These are phyloP conservation scores for Globisporangium okanoganense DNA, from an alignment of 352 stramenopile species.

Conservation along the genomic window DNA sequence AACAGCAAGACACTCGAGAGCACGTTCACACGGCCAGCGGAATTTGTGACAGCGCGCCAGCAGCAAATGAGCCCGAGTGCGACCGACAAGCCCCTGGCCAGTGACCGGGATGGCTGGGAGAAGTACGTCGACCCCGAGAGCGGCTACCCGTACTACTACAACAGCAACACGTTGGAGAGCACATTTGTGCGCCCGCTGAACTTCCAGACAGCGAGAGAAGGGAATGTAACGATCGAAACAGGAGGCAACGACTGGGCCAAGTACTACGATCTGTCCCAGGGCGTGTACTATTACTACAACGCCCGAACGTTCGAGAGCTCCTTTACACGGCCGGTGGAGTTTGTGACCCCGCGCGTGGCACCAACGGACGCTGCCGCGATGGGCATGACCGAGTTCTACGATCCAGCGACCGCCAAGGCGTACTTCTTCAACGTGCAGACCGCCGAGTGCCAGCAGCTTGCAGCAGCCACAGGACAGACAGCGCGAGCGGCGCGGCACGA, in stretches of 20 bases:
- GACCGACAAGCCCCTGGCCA: conserved; percentile 10
- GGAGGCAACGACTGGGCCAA: conserved; percentile 33
- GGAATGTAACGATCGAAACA: conserved; percentile 6
- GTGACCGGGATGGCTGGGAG: conserved; percentile 30
- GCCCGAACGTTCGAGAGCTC: conserved; percentile 38
- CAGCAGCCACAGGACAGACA: conserved; percentile 2
- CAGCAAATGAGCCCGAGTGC: neutral
- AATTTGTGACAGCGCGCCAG: conserved; percentile 28
- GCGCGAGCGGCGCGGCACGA: neutral
- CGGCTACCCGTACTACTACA: conserved; percentile 77
- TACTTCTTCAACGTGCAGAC: conserved; percentile 50
- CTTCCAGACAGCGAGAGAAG: conserved; percentile 20
- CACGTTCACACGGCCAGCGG: conserved; percentile 24
- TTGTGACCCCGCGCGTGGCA: conserved; percentile 36
- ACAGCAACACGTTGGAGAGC: conserved; percentile 62
- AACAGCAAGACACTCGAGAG: conserved; percentile 31
- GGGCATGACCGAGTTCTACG: conserved; percentile 29
- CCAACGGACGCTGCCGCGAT: conserved; percentile 11
- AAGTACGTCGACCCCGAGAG: conserved; percentile 47
- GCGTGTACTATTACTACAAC: conserved; percentile 73
- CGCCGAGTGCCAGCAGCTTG: conserved; percentile 42
- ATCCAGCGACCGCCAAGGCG: conserved; percentile 31
- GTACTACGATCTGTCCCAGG: conserved; percentile 49
- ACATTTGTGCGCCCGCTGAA: conserved; percentile 36
- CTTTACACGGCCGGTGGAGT: conserved; percentile 32